Evolutionary conservation across 2,329 filamentous ascomycete genomes (phyloP).

Genomic region (Fusarium sp.): DNA sequence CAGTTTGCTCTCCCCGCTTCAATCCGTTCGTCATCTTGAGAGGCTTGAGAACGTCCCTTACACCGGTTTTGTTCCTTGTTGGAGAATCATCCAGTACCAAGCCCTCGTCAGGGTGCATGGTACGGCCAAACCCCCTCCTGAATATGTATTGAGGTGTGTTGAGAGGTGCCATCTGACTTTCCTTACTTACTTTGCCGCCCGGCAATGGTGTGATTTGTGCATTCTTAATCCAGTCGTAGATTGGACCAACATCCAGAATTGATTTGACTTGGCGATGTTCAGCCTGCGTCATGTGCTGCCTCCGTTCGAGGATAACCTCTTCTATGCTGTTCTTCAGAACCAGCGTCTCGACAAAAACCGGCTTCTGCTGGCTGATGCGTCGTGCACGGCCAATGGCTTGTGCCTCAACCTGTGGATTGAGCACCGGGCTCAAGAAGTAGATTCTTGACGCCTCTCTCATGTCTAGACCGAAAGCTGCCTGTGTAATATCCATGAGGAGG

Average conservation of each 20-base stretch:
- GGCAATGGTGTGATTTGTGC: constrained; percentile 61
- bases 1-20: constrained; percentile 48
- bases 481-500: constrained; percentile 90
- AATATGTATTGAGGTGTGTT: constrained; percentile 65
- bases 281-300: constrained; percentile 80
- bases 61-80: constrained; percentile 22
- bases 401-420: constrained; percentile 87
- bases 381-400: constrained; percentile 94
- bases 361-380: constrained; percentile 85
- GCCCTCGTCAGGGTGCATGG: constrained; percentile 63
- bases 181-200: constrained; percentile 50
- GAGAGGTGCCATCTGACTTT: constrained; percentile 66
- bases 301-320: constrained; percentile 83
- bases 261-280: constrained; percentile 70
- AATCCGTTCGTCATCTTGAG: constrained; percentile 30
- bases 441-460: constrained; percentile 86
- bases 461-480: constrained; percentile 90
- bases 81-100: constrained; percentile 54
- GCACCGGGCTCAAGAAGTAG: constrained; percentile 90
- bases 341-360: constrained; percentile 88
- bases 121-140: constrained; percentile 62
- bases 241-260: constrained; percentile 70
- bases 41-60: constrained; percentile 16
- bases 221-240: constrained; percentile 73
- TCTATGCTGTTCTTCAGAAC: constrained; percentile 86